Evolutionary conservation across 345 rosid species (phyloP).

Genomic region (Anastatica hierochuntica): DNA sequence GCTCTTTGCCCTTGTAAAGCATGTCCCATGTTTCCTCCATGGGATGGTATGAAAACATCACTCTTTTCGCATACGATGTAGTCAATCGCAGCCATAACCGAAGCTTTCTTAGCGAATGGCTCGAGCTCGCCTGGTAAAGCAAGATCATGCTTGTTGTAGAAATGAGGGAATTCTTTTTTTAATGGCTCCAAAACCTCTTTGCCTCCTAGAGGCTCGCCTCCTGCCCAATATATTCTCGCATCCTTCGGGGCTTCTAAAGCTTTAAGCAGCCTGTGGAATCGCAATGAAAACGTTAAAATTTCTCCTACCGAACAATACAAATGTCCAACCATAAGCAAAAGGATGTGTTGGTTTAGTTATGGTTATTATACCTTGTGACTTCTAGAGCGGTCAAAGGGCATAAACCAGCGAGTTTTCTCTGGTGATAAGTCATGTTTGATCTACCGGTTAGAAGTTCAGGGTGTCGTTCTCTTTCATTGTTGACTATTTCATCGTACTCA

Average conservation of each 20-base stretch:
- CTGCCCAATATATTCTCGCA: slow-evolving; percentile 90
- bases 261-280: slow-evolving; percentile 64
- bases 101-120: slow-evolving; percentile 72
- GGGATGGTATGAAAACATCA: slow-evolving; percentile 95
- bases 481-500: slow-evolving; percentile 62
- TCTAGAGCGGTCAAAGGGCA: slow-evolving; percentile 90
- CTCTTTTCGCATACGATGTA: slow-evolving; percentile 70
- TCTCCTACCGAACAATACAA: background rate
- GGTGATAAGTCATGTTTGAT: slow-evolving; percentile 84
- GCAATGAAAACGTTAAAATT: background rate
- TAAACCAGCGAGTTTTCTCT: slow-evolving; percentile 77
- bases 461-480: slow-evolving; percentile 58
- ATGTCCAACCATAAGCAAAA: background rate
- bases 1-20: slow-evolving; percentile 92
- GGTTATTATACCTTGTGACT: slow-evolving; percentile 52
- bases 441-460: slow-evolving; percentile 89
- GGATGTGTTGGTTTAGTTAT: background rate
- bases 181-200: slow-evolving; percentile 66
- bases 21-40: slow-evolving; percentile 98
- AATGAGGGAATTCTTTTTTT: slow-evolving; percentile 53
- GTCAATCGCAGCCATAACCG: slow-evolving; percentile 87
- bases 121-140: slow-evolving; percentile 77
- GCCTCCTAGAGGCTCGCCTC: slow-evolving; percentile 91
- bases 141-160: slow-evolving; percentile 81
- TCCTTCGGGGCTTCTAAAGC: slow-evolving; percentile 75